Evolutionary conservation across 1,284 basidiomycete species (phyloP), one percentile per base, ranked within the genome.

Genomic region (Malassezia japonica): DNA sequence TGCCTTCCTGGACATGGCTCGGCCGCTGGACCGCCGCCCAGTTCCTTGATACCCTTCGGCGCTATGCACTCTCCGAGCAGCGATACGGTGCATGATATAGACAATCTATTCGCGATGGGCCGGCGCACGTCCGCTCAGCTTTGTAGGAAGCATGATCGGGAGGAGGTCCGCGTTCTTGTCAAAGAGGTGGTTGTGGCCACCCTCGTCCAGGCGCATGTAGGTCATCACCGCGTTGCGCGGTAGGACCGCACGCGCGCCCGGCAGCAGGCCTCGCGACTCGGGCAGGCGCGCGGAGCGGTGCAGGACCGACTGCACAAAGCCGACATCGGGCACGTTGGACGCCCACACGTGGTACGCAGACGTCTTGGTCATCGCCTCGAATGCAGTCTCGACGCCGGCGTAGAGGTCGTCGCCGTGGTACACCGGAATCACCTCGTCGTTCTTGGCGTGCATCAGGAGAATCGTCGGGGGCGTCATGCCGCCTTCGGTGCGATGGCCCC

Each of bases 401-500:
- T 61, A 63, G 3, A 69, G 50, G 1, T 32, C 36, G 1, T 54
- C 37, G 3, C 57, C 85, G 70, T 95, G 90, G 0, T 78, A 76
- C 62, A 79, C 74, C 0, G 85, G 85, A 46, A 94, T 90, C 33
- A 87, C 83, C 65, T 77, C 78, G 74, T 95, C 90, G 66, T 87
- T 78, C 60, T 81, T 78, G 1, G 88, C 82, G 69, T 94, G 89
- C 0, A 81, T 81, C 55, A 94, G 79, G 12, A 92, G 75, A 6
- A 88, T 79, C 4, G 84, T 79, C 0, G 80, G 80, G 28, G 80
- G 78, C 46, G 83, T 79, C 59, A 77, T 76, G 81, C 83, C 62
- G 15, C 50, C 34, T 4, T 39, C 32, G 9, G 20, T 24, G 24
- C 21, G 18, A 12, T 34, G n/a, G 13, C 42, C 43, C 5, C 37